Base-by-base conservation (phyloP, 2,329 filamentous ascomycete genomes). In the Cladosporium austrohemisphaericum region DNA sequence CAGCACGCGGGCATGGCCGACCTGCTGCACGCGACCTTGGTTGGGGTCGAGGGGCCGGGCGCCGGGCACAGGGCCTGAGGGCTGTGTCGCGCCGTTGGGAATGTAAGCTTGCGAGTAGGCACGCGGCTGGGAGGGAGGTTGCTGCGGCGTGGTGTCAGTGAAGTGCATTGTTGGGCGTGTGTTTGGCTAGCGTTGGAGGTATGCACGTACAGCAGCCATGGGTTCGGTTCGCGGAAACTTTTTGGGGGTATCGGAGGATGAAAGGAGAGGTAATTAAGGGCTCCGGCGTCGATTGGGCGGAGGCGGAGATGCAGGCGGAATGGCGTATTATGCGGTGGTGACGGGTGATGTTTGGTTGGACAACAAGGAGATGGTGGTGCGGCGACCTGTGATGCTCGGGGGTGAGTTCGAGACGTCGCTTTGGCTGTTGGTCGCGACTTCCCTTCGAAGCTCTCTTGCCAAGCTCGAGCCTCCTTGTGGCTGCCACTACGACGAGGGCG, bases 1-100 rank as follows among this genome's bases (percentile, higher is more conserved):
- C 26, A 77, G 68, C 43, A 77, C 72, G 55, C 74, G 62, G 29
- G 67, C 68, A 60, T 71, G 71, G 54, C 72, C 73, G 45, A 72
- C 63, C 55, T 76, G 74, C 55, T 76, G 68, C 60, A 77, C 71
- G 55, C 74, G 72, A 64, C 74, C 74, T 61, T 76, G 73, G 61
- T 76, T 77, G 40, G 74, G 73, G 50, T 76, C 72, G 43, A 76
- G 72, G 49, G 74, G 73, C 16, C 63, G 55, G 51, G 72, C 68
- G 56, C 66, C 64, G 45, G 68, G 67, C 40, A 66, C 68, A 20
- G 64, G 63, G n/a, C 65, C 65, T 53, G 56, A 59, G 29, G 58
- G 57, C 31, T 57, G 56, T 10, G 60, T 56, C 49, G 66, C 68
- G 60, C 73, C 73, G 60, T 76, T 76, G 29, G 73, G 68, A 40